Percentiles rank a stretch among this genome's conserved stretches.
phyloP scores from a whole-genome alignment of 768 basidiomycete genomes.

The Amanita pseudoporphyria region DNA sequence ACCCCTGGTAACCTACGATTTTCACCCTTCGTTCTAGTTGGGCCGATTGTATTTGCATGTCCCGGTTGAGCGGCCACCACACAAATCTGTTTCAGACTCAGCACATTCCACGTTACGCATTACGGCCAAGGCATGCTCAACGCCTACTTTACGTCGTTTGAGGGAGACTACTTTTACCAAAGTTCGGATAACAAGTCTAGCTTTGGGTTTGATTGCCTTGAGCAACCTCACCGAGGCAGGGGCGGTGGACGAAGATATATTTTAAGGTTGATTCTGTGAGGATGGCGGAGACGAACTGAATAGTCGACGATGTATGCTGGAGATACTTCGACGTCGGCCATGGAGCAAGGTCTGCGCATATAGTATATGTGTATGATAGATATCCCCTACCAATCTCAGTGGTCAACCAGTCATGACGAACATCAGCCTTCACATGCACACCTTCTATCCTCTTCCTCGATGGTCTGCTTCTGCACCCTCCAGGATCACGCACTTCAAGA shows the following conservation, averaged over 20 bases:
- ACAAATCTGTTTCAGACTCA: slow-evolving; percentile 49
- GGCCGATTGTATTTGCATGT: slow-evolving; percentile 86
- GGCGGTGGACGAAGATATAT: slow-evolving; percentile 71
- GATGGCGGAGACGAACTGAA: slow-evolving; percentile 79
- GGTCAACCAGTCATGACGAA: slow-evolving; percentile 97
- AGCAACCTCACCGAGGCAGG: slow-evolving; percentile 72
- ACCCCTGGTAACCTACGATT: slow-evolving; percentile 93
- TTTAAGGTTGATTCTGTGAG: slow-evolving; percentile 67
- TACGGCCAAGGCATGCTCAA: not conserved
- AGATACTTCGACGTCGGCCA: slow-evolving; percentile 83
- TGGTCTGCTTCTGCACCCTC: slow-evolving; percentile 82
- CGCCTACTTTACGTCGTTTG: slow-evolving; percentile 64
- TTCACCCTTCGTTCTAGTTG: slow-evolving; percentile 89
- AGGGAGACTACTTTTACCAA: slow-evolving; percentile 88
- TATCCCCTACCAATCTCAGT: slow-evolving; percentile 66
- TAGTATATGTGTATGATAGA: not conserved
- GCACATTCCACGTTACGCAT: no score
- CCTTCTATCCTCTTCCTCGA: slow-evolving; percentile 88
- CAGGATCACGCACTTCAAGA: slow-evolving; percentile 91
- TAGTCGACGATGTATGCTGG: slow-evolving; percentile 86
- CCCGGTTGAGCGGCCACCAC: slow-evolving; percentile 92
- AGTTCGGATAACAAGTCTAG: slow-evolving; percentile 93
- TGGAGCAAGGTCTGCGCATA: slow-evolving; percentile 74
- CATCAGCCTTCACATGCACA: slow-evolving; percentile 84
- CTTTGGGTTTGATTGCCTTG: slow-evolving; percentile 71